Base-by-base conservation (phyloP, 1,139 yeast genomes). In the Magnusiomyces magnusii region DNA sequence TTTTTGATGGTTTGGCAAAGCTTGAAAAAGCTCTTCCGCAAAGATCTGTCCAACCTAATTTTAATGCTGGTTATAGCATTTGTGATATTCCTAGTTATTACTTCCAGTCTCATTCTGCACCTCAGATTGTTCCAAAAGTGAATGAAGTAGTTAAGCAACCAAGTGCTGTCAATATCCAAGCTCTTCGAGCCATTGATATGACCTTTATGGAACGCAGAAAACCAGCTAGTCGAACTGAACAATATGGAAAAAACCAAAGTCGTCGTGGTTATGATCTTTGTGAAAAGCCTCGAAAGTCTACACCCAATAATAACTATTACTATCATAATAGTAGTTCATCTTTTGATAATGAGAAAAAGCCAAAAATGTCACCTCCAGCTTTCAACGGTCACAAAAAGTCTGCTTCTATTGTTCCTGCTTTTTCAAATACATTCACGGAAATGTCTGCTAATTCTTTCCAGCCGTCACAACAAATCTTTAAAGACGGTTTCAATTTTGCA, bases 101-200 rank as follows among this genome's bases (percentile, higher is more conserved):
- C 23, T 50, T 50, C 39, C 53, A 50, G 25, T 10, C 25, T 44
- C 27, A 3, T 44, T n/a, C 49, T n/a, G 21, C 21, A 5, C 47
- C 47, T 41, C 19, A 10, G 9, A 5, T 19, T 17, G 19, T 17
- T 17, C 49, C 49, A 9, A 44, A 21, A 44, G 5, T 23, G 10
- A 50, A 19, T 21, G 24, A 50, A 17, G n/a, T 23, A 27, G 31
- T 5, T 10, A 15, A 28, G 19, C 17, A 50, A 13, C 24, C 9
- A 31, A 44, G 21, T 9, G 27, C 49, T 5, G 27, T 23, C 49
- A 44, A 23, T 34, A 50, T 50, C 17, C 39, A 41, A n/a, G 47
- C 49, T 21, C 55, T 49, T 41, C 23, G 47, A 24, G 55, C 55
- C 47, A 25, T 52, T 25, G 55, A 52, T 36, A 52, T 52, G 28